Evolutionary conservation across 176 grass and related monocot species (phyloP).

Genomic region (Musa troglodytarum): DNA sequence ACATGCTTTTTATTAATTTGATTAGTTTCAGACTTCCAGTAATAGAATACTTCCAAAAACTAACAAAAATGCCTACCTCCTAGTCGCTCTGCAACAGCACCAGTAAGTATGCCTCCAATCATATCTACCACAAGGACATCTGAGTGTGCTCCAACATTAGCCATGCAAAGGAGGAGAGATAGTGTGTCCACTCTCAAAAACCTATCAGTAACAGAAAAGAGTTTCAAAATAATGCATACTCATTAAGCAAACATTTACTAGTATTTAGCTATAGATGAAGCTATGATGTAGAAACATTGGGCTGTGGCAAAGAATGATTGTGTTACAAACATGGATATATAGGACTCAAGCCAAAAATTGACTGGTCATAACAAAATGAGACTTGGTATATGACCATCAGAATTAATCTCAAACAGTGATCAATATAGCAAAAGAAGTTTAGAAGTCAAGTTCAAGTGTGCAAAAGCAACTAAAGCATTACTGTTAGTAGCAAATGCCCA

Average conservation of each 20-base stretch:
- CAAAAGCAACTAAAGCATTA: neutral
- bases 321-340: no score
- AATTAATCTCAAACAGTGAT: neutral
- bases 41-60: slow-evolving; percentile 10
- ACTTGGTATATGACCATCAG: no score
- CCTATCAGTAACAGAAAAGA: slow-evolving; percentile 32
- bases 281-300: neutral
- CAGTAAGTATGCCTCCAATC: slow-evolving; percentile 76
- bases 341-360: no score
- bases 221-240: slow-evolving; percentile 6
- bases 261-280: neutral
- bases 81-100: slow-evolving; percentile 77
- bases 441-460: neutral
- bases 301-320: no score
- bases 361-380: no score
- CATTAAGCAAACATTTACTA: neutral
- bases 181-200: slow-evolving; percentile 90
- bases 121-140: slow-evolving; percentile 79
- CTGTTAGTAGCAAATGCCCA: no score
- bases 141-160: slow-evolving; percentile 83
- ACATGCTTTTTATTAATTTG: no score
- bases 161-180: slow-evolving; percentile 74
- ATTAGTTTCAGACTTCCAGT: neutral
- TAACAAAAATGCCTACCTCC: slow-evolving; percentile 43
- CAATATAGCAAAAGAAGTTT: neutral